Base-by-base conservation (phyloP, 116 monocot genomes). In the Thalassia testudinum region DNA sequence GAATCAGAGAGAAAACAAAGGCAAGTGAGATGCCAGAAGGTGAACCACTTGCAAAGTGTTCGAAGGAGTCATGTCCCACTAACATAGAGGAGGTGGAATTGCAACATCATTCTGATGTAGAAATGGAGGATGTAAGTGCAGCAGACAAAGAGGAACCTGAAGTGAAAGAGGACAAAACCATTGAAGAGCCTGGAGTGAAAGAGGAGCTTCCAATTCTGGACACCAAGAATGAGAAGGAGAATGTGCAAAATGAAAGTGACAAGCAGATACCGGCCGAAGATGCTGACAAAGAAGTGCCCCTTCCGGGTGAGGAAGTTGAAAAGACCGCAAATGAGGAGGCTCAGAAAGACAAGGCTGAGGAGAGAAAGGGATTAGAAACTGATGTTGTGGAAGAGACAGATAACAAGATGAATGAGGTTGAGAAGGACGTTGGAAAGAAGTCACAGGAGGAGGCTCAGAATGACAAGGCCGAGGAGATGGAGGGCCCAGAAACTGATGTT, bases 1-100 rank as follows among this genome's bases (percentile, higher is more conserved):
- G 81, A 57, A 61, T 81, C 24, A 72, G 76, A 49, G 69, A 76
- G 26, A 76, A 62, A 26, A 58, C 49, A 23, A 81, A 72, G 53
- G 72, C 65, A 24, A 44, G 16, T 11, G 71, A 61, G 48, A 54
- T 53, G 1, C 72, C 72, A 37, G 81, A 76, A 65, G 48, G 48
- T 26, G 81, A 76, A 30, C 47, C 50, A 30, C 72, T 72, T 12
- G 75, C 57, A 53, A 81, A 81, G 47, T 17, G 69, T 20, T 67
- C 45, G 11, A 69, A 72, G 24, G 70, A 74, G 50, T 63, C 69
- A 43, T 49, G 53, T 38, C 23, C 69, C 10, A 64, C 67, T 23
- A 76, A 72, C 22, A 61, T 49, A 2, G 45, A 45, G 15, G 45
- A 2, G 4, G 45, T n/a, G 27, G 58, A 25, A 24, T 5, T 5